Percentiles rank a stretch among this genome's conserved stretches.
phyloP scores from a whole-genome alignment of 208 protist genomes.

The Endotrypanum monterogeii region DNA sequence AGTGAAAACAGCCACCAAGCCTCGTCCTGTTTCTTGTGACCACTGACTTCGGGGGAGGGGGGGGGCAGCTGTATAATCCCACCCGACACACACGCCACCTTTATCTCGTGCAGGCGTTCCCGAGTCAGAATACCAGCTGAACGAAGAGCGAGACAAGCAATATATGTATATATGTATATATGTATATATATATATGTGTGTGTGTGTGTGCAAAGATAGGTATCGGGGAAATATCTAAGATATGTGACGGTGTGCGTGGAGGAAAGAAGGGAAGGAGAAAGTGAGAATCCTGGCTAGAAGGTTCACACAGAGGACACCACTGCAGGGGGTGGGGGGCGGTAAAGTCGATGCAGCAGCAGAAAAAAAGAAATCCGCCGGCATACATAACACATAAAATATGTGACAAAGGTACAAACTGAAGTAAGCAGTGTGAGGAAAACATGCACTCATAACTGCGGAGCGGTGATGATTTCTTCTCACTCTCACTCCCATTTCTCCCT shows the following conservation, averaged over 20 bases:
- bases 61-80: too few species aligned
- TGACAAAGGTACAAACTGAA: constrained; percentile 5
- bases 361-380: background rate
- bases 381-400: background rate
- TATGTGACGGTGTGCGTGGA: too few species aligned
- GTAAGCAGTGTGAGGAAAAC: background rate
- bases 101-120: too few species aligned
- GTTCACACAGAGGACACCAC: background rate
- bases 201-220: background rate
- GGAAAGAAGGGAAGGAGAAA: background rate
- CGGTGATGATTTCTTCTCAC: background rate
- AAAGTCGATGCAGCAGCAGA: background rate
- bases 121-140: too few species aligned
- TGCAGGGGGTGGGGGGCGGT: background rate
- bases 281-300: constrained; percentile 1
- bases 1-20: background rate
- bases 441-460: background rate
- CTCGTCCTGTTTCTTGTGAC: background rate
- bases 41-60: background rate
- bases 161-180: too few species aligned
- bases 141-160: too few species aligned
- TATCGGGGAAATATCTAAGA: too few species aligned
- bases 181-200: too few species aligned
- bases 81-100: too few species aligned
- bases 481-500: background rate